These are phyloP conservation scores for Abrus pulchellus DNA, from an alignment of 306 rosid genomes.

Conservation along the genomic window DNA sequence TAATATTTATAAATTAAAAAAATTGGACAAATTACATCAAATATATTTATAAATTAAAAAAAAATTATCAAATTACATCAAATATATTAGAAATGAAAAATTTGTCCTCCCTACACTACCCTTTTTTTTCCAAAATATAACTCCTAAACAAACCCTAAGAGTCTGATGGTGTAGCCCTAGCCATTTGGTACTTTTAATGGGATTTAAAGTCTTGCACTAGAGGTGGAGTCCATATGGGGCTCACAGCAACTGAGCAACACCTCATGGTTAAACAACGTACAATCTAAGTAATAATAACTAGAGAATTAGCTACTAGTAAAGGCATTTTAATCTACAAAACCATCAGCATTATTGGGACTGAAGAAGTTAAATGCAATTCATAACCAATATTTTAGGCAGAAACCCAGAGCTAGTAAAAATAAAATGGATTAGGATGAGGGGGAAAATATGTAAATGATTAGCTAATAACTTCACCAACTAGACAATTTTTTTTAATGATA, in stretches of 20 bases:
- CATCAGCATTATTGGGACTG: not conserved
- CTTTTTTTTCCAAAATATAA: too few species aligned
- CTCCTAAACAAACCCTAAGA: not conserved
- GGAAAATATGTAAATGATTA: not conserved
- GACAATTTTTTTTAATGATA: conserved; percentile 1
- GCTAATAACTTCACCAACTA: conserved; percentile 1
- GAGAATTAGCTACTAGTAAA: not conserved
- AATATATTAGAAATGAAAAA: too few species aligned
- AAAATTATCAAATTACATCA: too few species aligned
- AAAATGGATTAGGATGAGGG: not conserved
- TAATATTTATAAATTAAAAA: too few species aligned
- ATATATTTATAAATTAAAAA: too few species aligned
- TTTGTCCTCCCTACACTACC: too few species aligned
- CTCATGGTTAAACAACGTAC: conserved; percentile 23
- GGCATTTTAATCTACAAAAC: conserved; percentile 12
- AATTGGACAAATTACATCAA: too few species aligned
- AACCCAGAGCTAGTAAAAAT: not conserved
- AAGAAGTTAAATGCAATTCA: conserved; percentile 15
- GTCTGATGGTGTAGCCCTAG: not conserved
- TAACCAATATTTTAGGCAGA: conserved; percentile 20
- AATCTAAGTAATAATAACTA: not conserved
- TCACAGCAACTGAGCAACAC: not conserved
- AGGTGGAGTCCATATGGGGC: conserved; percentile 1
- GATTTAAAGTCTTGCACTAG: conserved; percentile 7
- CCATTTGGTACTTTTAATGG: not conserved